A percentile compares a stretch with the other conserved stretches of the same genome.
phyloP scores from a whole-genome alignment of 768 basidiomycete genomes.

The Hydnomerulius pinastri region DNA sequence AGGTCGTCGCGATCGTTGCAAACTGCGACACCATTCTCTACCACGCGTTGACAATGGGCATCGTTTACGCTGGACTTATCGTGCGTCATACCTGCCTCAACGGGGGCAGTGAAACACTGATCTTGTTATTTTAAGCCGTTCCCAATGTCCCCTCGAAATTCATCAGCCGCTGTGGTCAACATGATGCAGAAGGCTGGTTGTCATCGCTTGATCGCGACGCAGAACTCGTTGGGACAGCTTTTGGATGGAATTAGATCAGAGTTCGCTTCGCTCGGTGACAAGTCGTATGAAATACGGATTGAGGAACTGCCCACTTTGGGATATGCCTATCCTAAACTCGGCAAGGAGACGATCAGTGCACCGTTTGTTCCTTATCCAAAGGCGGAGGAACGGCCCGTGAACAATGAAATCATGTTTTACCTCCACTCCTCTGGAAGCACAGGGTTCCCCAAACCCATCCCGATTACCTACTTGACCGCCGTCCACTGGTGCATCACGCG shows the following conservation, averaged over 20 bases:
- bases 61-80: constrained; percentile 23
- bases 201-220: constrained; percentile 39
- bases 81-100: background rate
- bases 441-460: constrained; percentile 46
- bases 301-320: constrained; percentile 16
- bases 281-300: constrained; percentile 6
- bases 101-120: background rate
- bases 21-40: constrained; percentile 44
- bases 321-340: constrained; percentile 10
- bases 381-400: background rate
- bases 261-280: constrained; percentile 4
- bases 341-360: background rate
- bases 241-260: constrained; percentile 29
- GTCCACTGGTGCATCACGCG: constrained; percentile 38
- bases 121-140: constrained; percentile 29
- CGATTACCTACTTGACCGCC: constrained; percentile 31
- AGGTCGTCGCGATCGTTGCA: constrained; percentile 39
- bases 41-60: constrained; percentile 41
- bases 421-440: constrained; percentile 55
- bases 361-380: constrained; percentile 15
- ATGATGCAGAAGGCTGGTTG: constrained; percentile 41
- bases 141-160: constrained; percentile 41
- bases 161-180: constrained; percentile 33
- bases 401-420: constrained; percentile 32
- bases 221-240: constrained; percentile 30